Base-by-base conservation (phyloP, 345 rosid genomes). In the Camelina neglecta region DNA sequence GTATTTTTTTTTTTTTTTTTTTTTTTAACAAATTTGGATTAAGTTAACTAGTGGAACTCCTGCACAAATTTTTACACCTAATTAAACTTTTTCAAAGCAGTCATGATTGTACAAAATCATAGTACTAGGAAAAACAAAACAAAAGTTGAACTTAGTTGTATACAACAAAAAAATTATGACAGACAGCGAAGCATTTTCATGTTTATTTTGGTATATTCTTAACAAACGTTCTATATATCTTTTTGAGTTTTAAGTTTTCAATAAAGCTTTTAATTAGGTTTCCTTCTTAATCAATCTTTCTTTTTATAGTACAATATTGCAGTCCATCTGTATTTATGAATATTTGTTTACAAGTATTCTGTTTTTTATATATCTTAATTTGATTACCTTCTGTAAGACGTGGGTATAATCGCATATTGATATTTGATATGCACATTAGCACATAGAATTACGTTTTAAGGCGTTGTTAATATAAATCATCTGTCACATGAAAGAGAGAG, bases 401-500 rank as follows among this genome's bases (percentile, higher is more conserved):
- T 21, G 23, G 23, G 23, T 21, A 21, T 21, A 1, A 21, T 21
- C 23, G 23, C 23, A 21, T 21, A 21, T 21, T 21, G 23, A 21
- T 21, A 21, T 21, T 21, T 21, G 23, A 21, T 21, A 21, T 21
- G 23, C 23, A 21, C 23, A 21, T 21, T 21, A 21, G 23, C 23
- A 21, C 23, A 21, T 29, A 29, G 31, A 15, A 71, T n/a, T 50
- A 26, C 29, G 38, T 45, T 36, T 38, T 47, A 48, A 66, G 53
- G 67, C 35, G 33, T 66, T 38, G 60, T 67, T 67, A 41, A 13
- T 26, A 75, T 53, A 23, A 67, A 75, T 60, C 36, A 49, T 39
- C 24, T 16, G 56, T 75, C 69, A 75, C 63, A 71, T 60, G 79
- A 31, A 21, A 38, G 45, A 31, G 47, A 31, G 31, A 38, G 45